These are phyloP conservation scores for Chlamydomonas reinhardtii DNA, from an alignment of 163 green algal species.

Conservation along the genomic window DNA sequence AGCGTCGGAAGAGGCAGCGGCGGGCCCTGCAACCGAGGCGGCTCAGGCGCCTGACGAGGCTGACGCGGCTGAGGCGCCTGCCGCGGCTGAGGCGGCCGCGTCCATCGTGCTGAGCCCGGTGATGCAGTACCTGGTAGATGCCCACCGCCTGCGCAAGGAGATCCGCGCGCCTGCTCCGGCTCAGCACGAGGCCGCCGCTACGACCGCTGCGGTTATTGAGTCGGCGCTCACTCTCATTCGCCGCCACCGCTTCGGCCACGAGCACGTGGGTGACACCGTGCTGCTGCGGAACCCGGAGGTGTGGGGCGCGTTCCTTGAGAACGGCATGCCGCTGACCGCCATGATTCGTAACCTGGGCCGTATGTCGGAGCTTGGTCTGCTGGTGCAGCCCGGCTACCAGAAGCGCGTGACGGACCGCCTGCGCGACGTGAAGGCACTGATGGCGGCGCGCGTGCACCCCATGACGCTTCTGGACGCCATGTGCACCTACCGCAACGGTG, in stretches of 20 bases:
- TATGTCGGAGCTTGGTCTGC: background rate
- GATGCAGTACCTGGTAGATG: slow-evolving; percentile 36
- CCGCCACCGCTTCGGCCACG: slow-evolving; percentile 47
- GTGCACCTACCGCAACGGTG: slow-evolving; percentile 24
- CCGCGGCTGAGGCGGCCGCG: background rate
- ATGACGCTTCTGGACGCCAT: slow-evolving; percentile 24
- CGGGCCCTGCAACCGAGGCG: background rate
- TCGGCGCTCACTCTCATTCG: slow-evolving; percentile 1
- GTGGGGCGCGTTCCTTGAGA: slow-evolving; percentile 39
- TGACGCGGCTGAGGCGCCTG: background rate
- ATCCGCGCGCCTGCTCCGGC: slow-evolving; percentile 17
- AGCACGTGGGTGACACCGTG: slow-evolving; percentile 43
- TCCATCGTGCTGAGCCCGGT: background rate
- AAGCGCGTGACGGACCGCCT: background rate
- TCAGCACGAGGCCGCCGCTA: background rate
- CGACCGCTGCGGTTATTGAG: background rate
- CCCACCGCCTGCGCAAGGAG: slow-evolving; percentile 41
- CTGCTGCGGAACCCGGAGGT: slow-evolving; percentile 28
- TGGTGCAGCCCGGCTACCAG: background rate
- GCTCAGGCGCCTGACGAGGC: background rate
- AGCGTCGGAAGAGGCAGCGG: background rate
- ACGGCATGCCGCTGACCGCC: slow-evolving; percentile 46
- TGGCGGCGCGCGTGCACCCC: slow-evolving; percentile 37
- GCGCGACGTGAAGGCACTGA: background rate
- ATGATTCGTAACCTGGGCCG: slow-evolving; percentile 49